Evolutionary conservation across 371 early-diverging fungal species (phyloP).

Genomic region (Actinomucor elegans): DNA sequence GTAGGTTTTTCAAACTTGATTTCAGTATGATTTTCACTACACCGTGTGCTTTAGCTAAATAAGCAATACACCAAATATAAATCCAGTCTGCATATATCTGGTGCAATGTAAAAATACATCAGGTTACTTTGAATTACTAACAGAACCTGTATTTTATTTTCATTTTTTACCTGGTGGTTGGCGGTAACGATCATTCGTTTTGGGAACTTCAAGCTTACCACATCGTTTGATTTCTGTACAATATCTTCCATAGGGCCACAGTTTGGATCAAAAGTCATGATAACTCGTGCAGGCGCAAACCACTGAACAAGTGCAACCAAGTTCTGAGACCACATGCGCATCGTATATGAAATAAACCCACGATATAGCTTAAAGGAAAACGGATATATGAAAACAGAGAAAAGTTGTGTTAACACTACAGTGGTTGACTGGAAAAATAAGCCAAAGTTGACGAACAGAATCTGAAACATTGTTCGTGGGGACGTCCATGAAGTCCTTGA

Average conservation of each 20-base stretch:
- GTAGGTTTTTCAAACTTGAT: conserved; percentile 70
- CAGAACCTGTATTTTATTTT: not conserved
- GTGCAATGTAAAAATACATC: not conserved
- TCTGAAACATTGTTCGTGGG: conserved; percentile 15
- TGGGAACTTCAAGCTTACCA: conserved; percentile 39
- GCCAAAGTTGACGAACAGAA: conserved; percentile 25
- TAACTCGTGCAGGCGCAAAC: conserved; percentile 64
- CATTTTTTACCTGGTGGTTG: conserved; percentile 71
- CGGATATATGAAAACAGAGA: conserved; percentile 34
- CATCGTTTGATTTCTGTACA: conserved; percentile 14
- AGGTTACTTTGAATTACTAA: no score
- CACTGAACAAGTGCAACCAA: conserved; percentile 61
- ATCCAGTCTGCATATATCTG: conserved; percentile 90
- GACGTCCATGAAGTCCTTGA: conserved; percentile 21
- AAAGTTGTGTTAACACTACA: conserved; percentile 31
- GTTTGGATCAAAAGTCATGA: conserved; percentile 57
- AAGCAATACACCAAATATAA: conserved; percentile 78
- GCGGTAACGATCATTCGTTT: conserved; percentile 60
- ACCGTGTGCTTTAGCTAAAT: conserved; percentile 70
- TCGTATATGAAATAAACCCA: conserved; percentile 51
- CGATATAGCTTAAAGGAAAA: conserved; percentile 40
- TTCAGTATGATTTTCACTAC: conserved; percentile 84
- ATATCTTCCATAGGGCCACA: conserved; percentile 28
- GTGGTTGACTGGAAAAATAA: conserved; percentile 38
- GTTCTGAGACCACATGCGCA: conserved; percentile 63